Evolutionary conservation across 2,329 filamentous ascomycete genomes (phyloP), one percentile per base, ranked within the genome.

Genomic region (Tricladium varicosporioides): DNA sequence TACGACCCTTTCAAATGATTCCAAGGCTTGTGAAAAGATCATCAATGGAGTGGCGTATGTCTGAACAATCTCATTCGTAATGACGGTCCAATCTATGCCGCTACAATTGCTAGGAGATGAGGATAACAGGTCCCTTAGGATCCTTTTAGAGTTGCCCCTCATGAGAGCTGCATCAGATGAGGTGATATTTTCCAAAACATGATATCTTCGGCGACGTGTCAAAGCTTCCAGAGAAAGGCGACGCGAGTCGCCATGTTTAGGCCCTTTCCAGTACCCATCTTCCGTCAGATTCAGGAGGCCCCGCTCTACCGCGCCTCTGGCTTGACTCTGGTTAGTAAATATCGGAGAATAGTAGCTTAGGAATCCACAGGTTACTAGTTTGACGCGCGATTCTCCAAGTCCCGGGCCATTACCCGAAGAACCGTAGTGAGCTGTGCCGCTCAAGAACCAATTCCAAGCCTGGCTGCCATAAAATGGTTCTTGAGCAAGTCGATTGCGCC

Each of bases 391-490:
- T 63, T 80, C 78, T 11, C 77, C 77, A 3, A 63, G 62, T 1
- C 76, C 75, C 1, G 71, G 66, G 1, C 74, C 72, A 9, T 66
- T 63, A 4, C 72, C 69, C 18, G 70, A 71, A 1, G 72, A 71
- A 1, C 75, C 76, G 53, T 78, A 77, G 60, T 76, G 74, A 60
- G 71, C 70, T 5, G 75, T 72, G 1, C 74, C 76, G 48, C 74
- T 75, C 18, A 70, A 64, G 58, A 78, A 77, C 77, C 77, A 80
- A 33, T 70, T 72, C 73, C 74, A 78, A 27, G 65, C 68, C 57
- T 76, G 73, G 2, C 68, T 67, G 4, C 54, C 49, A n/a, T 74
- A 61, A 45, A 78, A 78, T 1, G 76, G 75, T 59, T 78, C 75
- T 5, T 69, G 67, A 7, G 56, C 33, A 59, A 11, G 27, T 19